Evolutionary conservation across 306 rosid species (phyloP), one percentile per base, ranked within the genome.

Genomic region (Cucurbita maxima): DNA sequence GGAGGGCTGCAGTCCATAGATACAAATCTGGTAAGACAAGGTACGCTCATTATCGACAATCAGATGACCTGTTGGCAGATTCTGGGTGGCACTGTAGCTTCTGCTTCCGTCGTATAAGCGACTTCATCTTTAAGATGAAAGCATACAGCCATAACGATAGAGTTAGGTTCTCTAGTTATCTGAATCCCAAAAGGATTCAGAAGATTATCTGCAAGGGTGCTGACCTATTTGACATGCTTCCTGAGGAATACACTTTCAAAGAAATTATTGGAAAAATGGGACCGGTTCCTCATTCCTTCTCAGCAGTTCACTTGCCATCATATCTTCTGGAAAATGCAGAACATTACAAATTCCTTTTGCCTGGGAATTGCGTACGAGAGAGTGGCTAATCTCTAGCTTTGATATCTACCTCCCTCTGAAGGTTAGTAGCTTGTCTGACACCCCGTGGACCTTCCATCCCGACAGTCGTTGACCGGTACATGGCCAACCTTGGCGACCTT

Each of bases 11-110:
- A 37, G 82, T 91, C 30, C 99, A 94, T 78, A 81, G 92, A 77
- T 94, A 94, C 69, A 81, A 83, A 76, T 59, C 73, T 9, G 92
- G 90, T 1, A 85, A 82, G 85, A 94, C 99, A 54, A 87, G 86
- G 78, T 94, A 94, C 77, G 97, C 94, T 0, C 99, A 94, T 79
- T 94, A 83, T 72, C 90, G 97, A 48, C 99, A 91, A 76, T 85
- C 99, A n/a, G 96, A 94, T 54, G 83, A 66, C 76, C 70, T 94
- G 56, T 81, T 94, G 82, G 99, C 97, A 1, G 99, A 94, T 83
- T 81, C 99, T 47, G 99, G 99, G 4, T 94, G 99, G 99, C 99
- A 94, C 79, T 94, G 99, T 76, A 94, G 99, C 92, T 94, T 94
- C 77, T 94, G 99, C 89, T 94, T 94, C 75, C 96, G 96, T 20